Base-by-base conservation (phyloP, 108 stramenopile species). In the Cyclotella distinguenda region DNA sequence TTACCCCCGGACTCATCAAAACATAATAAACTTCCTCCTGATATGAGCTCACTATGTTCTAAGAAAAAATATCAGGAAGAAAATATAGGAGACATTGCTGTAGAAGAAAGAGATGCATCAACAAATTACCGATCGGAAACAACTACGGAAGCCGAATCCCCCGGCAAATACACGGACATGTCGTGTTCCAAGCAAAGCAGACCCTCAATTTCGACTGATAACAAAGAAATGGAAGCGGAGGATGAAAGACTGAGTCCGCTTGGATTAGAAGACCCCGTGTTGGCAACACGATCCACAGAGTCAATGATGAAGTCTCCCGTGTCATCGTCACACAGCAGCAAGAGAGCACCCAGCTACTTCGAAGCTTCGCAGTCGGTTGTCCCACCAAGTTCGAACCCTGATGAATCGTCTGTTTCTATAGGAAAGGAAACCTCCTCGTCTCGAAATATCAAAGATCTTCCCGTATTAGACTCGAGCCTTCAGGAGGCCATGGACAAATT, bases 41-140 rank as follows among this genome's bases (percentile, higher is more conserved):
- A 59, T 32, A 43, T 74, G 10, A 67, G 60, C 30, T 66, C 73
- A 12, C 50, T 67, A 25, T 58, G 39, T 31, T 48, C 60, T 54
- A 59, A 52, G 1, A 40, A 23, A 7, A 63, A 27, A 25, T 23
- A 40, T 10, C 33, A 39, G 36, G 58, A 64, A 43, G 63, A 33
- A 16, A 40, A 48, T 65, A 42, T 39, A 13, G 74, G 52, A 36
- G 47, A 49, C 26, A 33, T 66, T 28, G 47, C 50, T 18, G 60
- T 19, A 8, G 70, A 71, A n/a, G 50, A 59, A 10, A 70, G 64
- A 38, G 70, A 72, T 60, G 56, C 65, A 32, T 60, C 77, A n/a
- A 58, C 50, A 25, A 54, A 60, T 21, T 71, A 52, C 50, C 56
- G 51, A 32, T 72, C 64, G n/a, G 70, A 71, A 47, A 36, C 47